These are phyloP conservation scores for Pleodorina starrii DNA, from an alignment of 139 green algal species.

Conservation along the genomic window DNA sequence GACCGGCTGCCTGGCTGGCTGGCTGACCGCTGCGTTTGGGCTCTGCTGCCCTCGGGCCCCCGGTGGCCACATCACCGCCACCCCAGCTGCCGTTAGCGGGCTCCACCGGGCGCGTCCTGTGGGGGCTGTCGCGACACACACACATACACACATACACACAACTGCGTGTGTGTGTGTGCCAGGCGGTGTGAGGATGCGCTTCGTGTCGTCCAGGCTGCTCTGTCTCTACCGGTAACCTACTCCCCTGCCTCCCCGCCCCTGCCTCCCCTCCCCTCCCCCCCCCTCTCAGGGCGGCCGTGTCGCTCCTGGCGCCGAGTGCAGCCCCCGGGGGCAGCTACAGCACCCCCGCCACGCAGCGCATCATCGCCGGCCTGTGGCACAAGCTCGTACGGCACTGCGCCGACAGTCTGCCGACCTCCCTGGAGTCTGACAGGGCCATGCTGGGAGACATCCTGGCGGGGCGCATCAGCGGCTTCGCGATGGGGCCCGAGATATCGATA, in stretches of 20 bases:
- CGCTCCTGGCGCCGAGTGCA: not conserved
- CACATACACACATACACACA: no score
- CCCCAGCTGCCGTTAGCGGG: no score
- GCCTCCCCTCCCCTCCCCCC: no score
- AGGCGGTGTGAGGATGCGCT: no score
- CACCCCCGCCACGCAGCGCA: conserved; percentile 43
- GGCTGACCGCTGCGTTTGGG: not conserved
- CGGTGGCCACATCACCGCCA: no score
- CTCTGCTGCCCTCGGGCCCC: no score
- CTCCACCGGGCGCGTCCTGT: no score
- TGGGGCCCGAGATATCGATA: not conserved
- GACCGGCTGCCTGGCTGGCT: not conserved
- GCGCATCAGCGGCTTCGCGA: not conserved
- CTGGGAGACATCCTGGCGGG: not conserved
- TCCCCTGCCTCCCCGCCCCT: no score
- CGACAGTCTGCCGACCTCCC: conserved; percentile 23
- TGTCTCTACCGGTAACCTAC: no score
- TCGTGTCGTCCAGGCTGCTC: no score
- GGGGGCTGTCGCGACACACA: no score
- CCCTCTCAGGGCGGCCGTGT: not conserved
- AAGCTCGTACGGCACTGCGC: conserved; percentile 32
- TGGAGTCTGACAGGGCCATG: conserved; percentile 1
- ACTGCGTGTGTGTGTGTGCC: no score
- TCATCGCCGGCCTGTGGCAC: conserved; percentile 40
- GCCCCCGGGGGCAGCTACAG: not conserved